A percentile compares a stretch with the other conserved stretches of the same genome.
Evolutionary conservation across 768 basidiomycete species (phyloP).

Genomic region (Leccinum uliginosum): DNA sequence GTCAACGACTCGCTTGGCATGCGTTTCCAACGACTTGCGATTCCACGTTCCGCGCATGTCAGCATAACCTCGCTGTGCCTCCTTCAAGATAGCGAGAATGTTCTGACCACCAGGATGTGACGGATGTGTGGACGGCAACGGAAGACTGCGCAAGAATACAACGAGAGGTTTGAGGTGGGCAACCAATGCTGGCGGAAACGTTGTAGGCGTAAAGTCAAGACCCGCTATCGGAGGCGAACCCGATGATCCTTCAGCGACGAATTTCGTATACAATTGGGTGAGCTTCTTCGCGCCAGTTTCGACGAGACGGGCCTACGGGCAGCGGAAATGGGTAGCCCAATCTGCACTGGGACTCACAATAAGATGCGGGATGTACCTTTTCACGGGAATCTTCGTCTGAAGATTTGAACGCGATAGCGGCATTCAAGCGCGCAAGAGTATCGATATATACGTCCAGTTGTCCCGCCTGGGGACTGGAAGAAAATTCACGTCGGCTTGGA

Average conservation of each 20-base stretch:
- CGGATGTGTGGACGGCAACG: conserved; percentile 75
- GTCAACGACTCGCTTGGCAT: conserved; percentile 65
- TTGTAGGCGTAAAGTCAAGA: conserved; percentile 47
- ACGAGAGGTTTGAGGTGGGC: conserved; percentile 60
- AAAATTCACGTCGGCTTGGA: background rate
- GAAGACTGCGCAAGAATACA: conserved; percentile 63
- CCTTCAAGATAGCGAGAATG: conserved; percentile 62
- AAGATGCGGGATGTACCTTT: conserved; percentile 35
- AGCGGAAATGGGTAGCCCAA: background rate
- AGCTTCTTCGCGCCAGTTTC: conserved; percentile 84
- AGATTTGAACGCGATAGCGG: conserved; percentile 71
- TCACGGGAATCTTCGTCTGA: conserved; percentile 52
- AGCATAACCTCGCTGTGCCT: conserved; percentile 78
- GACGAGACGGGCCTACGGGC: conserved; percentile 56
- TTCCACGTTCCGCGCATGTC: conserved; percentile 84
- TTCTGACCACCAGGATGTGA: conserved; percentile 71
- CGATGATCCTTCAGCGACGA: conserved; percentile 82
- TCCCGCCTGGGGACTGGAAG: conserved; percentile 60
- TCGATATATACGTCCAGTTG: conserved; percentile 66
- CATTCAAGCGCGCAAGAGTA: conserved; percentile 72
- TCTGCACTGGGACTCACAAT: background rate
- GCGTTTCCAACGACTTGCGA: conserved; percentile 67
- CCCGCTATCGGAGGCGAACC: conserved; percentile 64
- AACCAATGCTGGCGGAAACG: conserved; percentile 53
- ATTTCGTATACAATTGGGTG: conserved; percentile 77